Conservation (phyloP, 2,329 filamentous ascomycete genomes). For the Plenodomus tracheiphilus region DNA sequence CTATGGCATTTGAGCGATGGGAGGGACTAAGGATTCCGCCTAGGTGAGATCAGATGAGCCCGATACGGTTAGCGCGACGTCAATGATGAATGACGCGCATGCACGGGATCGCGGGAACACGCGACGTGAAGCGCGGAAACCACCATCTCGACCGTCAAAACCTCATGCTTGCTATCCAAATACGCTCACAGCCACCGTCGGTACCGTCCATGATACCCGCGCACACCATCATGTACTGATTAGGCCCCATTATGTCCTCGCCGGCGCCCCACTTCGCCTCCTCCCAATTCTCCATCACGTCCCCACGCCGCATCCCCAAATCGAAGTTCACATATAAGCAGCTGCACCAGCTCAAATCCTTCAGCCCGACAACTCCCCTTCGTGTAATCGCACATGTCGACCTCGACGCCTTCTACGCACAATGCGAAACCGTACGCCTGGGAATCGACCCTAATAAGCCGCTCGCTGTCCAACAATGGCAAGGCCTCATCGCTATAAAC, state of each 20-base stretch:
- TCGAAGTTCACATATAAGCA: constrained; percentile 88
- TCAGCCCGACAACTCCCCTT: constrained; percentile 72
- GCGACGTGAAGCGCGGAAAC: constrained; percentile 11
- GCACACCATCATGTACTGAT: constrained; percentile 14
- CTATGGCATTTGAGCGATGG: too few relatives aligned
- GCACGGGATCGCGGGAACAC: constrained; percentile 39
- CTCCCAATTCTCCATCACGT: constrained; percentile 48
- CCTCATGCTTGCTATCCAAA: too few relatives aligned
- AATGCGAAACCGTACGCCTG: constrained; percentile 91
- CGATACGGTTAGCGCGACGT: constrained; percentile 20
- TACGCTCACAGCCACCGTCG: too few relatives aligned
- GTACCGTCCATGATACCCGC: background rate
- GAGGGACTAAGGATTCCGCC: too few relatives aligned
- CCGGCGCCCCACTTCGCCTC: constrained; percentile 53
- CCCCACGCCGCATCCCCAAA: constrained; percentile 43
- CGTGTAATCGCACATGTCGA: constrained; percentile 90
- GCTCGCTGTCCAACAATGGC: constrained; percentile 93
- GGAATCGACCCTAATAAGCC: constrained; percentile 74
- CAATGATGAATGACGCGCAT: constrained; percentile 38
- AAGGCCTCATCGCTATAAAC: constrained; percentile 93
- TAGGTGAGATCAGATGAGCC: background rate
- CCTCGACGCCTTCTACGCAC: constrained; percentile 92
- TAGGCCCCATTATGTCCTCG: constrained; percentile 48
- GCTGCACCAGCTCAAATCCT: constrained; percentile 73
- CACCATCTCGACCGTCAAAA: background rate